phyloP scores from a whole-genome alignment of 306 rosid genomes.

The Erythrophleum fordii region DNA sequence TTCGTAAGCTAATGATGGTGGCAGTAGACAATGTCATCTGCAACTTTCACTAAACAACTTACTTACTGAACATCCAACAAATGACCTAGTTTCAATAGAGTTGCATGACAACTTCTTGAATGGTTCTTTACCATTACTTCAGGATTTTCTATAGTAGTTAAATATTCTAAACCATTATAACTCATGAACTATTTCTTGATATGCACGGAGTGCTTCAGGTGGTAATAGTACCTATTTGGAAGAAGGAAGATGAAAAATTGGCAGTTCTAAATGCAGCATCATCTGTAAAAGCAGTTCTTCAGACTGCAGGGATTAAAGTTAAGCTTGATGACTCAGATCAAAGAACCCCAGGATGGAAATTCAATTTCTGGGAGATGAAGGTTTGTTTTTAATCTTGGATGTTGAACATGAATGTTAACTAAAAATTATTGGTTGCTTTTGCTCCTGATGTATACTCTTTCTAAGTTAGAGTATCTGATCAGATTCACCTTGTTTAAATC shows the following conservation, averaged over 20 bases:
- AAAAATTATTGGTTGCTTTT: constrained; percentile 23
- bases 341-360: constrained; percentile 99
- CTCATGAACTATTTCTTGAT: constrained; percentile 14
- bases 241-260: constrained; percentile 75
- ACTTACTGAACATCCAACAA: constrained; percentile 22
- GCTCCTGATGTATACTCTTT: constrained; percentile 4
- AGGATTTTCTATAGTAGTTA: neutral
- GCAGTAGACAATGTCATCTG: neutral
- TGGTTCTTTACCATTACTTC: constrained; percentile 21
- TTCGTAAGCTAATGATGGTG: neutral
- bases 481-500: constrained; percentile 19
- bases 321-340: constrained; percentile 89
- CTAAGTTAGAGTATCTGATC: constrained; percentile 15
- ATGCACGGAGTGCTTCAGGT: constrained; percentile 59
- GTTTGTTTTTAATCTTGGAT: constrained; percentile 47
- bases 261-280: constrained; percentile 75
- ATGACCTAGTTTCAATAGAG: constrained; percentile 4
- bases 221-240: constrained; percentile 95
- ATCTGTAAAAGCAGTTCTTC: constrained; percentile 66
- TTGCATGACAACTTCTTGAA: neutral
- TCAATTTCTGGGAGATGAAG: constrained; percentile 99
- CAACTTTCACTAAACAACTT: constrained; percentile 23
- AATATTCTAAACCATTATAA: neutral
- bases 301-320: constrained; percentile 69
- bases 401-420: neutral